A percentile compares a stretch with the other conserved stretches of the same genome.
These are phyloP conservation scores for Cadophora malorum DNA, from an alignment of 2,329 filamentous ascomycete genomes.

Conservation along the genomic window DNA sequence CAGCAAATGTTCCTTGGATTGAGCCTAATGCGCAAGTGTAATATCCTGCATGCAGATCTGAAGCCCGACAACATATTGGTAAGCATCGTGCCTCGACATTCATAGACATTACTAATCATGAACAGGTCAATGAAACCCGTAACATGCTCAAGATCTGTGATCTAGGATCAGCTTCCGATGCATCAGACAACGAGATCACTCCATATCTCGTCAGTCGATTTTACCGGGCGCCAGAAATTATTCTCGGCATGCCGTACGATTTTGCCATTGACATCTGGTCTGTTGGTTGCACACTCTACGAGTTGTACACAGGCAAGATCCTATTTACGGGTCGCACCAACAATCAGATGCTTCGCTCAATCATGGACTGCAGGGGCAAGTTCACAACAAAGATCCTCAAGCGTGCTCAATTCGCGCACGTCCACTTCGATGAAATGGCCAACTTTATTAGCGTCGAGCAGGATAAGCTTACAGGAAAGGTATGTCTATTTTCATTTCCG, in stretches of 20 bases:
- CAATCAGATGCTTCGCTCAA: constrained; percentile 96
- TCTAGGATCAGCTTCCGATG: constrained; percentile 92
- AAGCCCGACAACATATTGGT: constrained; percentile 95
- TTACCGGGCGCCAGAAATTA: constrained; percentile 96
- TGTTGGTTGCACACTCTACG: constrained; percentile 94
- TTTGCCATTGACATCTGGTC: constrained; percentile 98
- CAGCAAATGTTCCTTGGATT: constrained; percentile 94
- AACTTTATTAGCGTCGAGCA: constrained; percentile 86
- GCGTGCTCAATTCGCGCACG: constrained; percentile 74
- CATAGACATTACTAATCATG: constrained; percentile 29
- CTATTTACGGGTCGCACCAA: constrained; percentile 94
- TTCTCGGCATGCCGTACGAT: constrained; percentile 94
- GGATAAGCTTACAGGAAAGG: constrained; percentile 87
- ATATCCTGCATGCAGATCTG: constrained; percentile 92
- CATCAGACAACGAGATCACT: constrained; percentile 88
- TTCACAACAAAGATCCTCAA: constrained; percentile 89
- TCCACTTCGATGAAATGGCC: constrained; percentile 84
- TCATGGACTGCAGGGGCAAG: constrained; percentile 95
- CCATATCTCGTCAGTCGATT: constrained; percentile 97
- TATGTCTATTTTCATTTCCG: constrained; percentile 48
- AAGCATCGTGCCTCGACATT: constrained; percentile 23
- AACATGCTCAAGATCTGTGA: constrained; percentile 94
- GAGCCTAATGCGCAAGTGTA: constrained; percentile 86
- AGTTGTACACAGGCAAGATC: constrained; percentile 97
- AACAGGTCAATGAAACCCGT: constrained; percentile 75